Evolutionary conservation across 2,329 filamentous ascomycete species (phyloP), one percentile per base, ranked within the genome.

Genomic region (Pseudocercospora ulei): DNA sequence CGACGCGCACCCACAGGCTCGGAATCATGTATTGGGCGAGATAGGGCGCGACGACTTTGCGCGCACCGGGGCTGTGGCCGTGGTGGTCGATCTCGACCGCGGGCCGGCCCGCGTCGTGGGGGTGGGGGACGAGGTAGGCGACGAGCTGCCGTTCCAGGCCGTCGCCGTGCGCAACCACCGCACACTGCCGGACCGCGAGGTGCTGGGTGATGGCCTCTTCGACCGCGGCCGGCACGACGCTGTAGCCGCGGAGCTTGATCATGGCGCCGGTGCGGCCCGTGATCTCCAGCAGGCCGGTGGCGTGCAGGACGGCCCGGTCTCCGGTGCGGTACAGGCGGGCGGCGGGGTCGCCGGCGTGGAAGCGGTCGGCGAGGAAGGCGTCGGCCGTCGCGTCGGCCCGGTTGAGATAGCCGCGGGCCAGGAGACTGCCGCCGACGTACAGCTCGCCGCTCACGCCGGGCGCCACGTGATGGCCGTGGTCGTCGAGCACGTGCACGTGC

Each of bases 21-120:
- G 82, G 82, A 38, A 88, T 79, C 82, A 88, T 87, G 61, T 88
- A 88, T 46, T 83, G 80, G 1, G 82, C 82, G 18, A 88, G 69
- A 46, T 76, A 75, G 9, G 71, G 65, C 1, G 76, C 70, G 2
- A 88, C 68, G 9, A 71, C 70, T 39, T 76, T 73, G 30, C 82
- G 72, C 2, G 80, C 76, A 4, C 70, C 70, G 1, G 81, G 76
- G 49, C 81, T 85, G 59, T 82, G 78, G 3, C 80, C 81, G 17
- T 75, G 72, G 39, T 78, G 73, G 43, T 85, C 76, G 30, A 86
- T 74, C 30, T 79, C 72, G 2, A 83, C 67, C 3, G 65, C 61
- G 0, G 76, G 73, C 13, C 80, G 76, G 25, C 64, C 65, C 8
- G 70, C 63, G 3, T 69, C 64, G 1, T 79, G 75, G 31, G 70